Base-by-base conservation (phyloP, 1,284 basidiomycete genomes). In the Malassezia globosa region DNA sequence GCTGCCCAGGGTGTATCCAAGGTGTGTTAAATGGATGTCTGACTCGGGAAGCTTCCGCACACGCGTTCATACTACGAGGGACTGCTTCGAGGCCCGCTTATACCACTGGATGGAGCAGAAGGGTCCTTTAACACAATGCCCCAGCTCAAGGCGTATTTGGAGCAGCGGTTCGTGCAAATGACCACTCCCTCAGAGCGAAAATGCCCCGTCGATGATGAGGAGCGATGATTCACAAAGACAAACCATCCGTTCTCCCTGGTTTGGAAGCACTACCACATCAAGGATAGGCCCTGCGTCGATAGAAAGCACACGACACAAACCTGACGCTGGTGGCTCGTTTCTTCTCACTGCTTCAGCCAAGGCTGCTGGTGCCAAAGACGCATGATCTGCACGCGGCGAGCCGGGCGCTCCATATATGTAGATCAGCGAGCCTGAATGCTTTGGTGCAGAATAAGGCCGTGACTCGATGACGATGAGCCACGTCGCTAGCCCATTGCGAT, bases 91-190 rank as follows among this genome's bases (percentile, higher is more conserved):
- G 77, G 78, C 21, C 73, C 75, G 34, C 76, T 94, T 4, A 63
- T 71, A 5, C 89, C 87, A 65, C 83, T 81, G 73, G 78, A 76
- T 48, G 29, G 29, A 5, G 87, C 85, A 68, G 51, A 50, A 11
- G 72, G 76, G 24, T 72, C 72, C 29, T 77, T 81, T 69, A 80
- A 78, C 60, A 87, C 81, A 48, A 84, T 94, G 47, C 86, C 87
- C 0, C 72, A 75, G 37, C 75, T 95, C 29, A 90, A 88, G 66
- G 66, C 67, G 8, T 84, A 88, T 62, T 74, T 88, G 14, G 54
- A 63, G 38, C 35, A 58, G 24, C 45, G 31, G 2, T 59, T 48
- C 49, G 22, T 27, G 5, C 16, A 7, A 5, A 51, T 31, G 29
- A 13, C n/a, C 29, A 31, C 16, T 16, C 29, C 29, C 11, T 11